A percentile compares a stretch with the other conserved stretches of the same genome.
Conservation (phyloP, 2,329 filamentous ascomycete genomes). For the Fusarium sp. region DNA sequence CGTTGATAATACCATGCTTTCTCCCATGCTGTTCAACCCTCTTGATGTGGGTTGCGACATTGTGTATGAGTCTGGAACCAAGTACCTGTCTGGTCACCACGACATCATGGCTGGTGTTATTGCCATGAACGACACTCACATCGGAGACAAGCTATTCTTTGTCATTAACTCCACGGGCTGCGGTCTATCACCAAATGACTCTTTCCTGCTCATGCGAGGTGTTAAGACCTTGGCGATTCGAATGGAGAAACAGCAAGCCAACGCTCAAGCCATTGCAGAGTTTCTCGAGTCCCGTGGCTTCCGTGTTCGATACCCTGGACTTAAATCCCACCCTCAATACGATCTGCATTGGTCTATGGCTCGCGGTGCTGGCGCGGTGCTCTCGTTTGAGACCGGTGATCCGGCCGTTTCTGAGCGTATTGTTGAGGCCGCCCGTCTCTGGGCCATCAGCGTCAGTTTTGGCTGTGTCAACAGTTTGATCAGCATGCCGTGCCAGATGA, state of each 20-base stretch:
- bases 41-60: conserved; percentile 94
- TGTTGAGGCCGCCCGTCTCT: conserved; percentile 89
- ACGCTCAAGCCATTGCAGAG: conserved; percentile 87
- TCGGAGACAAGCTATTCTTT: conserved; percentile 93
- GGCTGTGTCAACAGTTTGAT: conserved; percentile 98
- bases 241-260: conserved; percentile 98
- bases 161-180: conserved; percentile 97
- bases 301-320: conserved; percentile 91
- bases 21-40: conserved; percentile 91
- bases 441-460: conserved; percentile 96
- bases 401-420: conserved; percentile 85
- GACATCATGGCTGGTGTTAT: conserved; percentile 99
- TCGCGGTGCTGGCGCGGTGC: conserved; percentile 88
- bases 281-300: conserved; percentile 93
- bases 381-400: conserved; percentile 96
- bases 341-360: conserved; percentile 96
- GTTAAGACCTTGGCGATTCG: conserved; percentile 97
- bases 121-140: conserved; percentile 80
- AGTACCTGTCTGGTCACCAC: conserved; percentile 97
- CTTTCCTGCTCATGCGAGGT: conserved; percentile 92
- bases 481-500: conserved; percentile 99
- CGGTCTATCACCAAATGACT: conserved; percentile 92
- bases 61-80: conserved; percentile 96
- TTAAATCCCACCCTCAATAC: conserved; percentile 96
- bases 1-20: conserved; percentile 99